Evolutionary conservation across 2,329 filamentous ascomycete species (phyloP), one percentile per base, ranked within the genome.

Genomic region (Diaporthe citri): DNA sequence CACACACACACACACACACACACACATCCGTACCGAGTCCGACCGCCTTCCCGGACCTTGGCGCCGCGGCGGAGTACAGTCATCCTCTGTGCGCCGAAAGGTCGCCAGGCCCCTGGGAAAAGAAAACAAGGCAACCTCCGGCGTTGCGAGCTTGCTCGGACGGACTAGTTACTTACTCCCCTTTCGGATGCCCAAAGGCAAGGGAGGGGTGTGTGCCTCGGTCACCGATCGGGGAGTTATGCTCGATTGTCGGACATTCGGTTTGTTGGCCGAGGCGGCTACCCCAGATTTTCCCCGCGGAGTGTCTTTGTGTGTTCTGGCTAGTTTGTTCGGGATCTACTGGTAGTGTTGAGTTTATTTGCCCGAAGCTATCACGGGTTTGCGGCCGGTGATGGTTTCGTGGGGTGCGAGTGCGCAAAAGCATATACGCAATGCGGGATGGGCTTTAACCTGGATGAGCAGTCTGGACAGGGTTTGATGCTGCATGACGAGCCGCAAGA

Each of bases 21-120:
- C 55, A 41, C 56, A 25, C 12, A 15, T 43, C 13, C 22, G 4
- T 15, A 10, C 20, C 31, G 15, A 69, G 64, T 41, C 64, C 64
- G 64, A 15, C 60, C 64, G 64, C 15, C 15, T 25, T 41, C 48
- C 59, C 46, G 64, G 46, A 41, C 64, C 64, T 67, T 67, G 64
- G 64, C 64, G 64, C 64, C 46, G 46, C 64, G 9, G 34, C 64
- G 34, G 64, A 55, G 64, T 69, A 69, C 64, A 69, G 64, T 69
- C 64, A 69, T 69, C 52, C 5, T 25, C 64, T 20, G 3, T 69
- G n/a, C 64, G 13, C 48, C 64, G 48, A 52, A 36, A 10, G 20
- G 17, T 15, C 25, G n/a, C 36, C 48, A 69, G 48, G n/a, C n/a
- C 34, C 5, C 4, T 9, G n/a, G 17, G 15, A 31, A 31, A 34